A percentile compares a stretch with the other conserved stretches of the same genome.
Evolutionary conservation across 2,329 filamentous ascomycete species (phyloP).

Genomic region (Chaetoscypha palmicola): DNA sequence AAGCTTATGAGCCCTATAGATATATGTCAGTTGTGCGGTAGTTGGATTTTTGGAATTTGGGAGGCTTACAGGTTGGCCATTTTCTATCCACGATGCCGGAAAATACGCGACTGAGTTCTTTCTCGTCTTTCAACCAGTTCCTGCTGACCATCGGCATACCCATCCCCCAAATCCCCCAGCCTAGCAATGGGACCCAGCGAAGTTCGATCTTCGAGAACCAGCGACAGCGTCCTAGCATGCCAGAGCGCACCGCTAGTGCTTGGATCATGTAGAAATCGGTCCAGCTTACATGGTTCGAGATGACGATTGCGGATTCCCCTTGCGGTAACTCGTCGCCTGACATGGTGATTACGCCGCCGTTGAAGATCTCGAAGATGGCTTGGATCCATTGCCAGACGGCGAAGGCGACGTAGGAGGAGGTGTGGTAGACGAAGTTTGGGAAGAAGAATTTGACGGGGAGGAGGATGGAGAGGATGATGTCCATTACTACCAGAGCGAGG

Average conservation of each 20-base stretch:
- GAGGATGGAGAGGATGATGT: slow-evolving; percentile 43
- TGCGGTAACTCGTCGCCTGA: slow-evolving; percentile 45
- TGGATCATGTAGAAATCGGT: slow-evolving; percentile 60
- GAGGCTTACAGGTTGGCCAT: slow-evolving; percentile 51
- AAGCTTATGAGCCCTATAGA: slow-evolving; percentile 54
- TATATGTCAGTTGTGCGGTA: slow-evolving; percentile 5
- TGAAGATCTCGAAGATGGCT: slow-evolving; percentile 46
- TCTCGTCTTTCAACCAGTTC: slow-evolving; percentile 50
- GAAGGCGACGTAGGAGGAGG: slow-evolving; percentile 47
- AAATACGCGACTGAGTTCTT: slow-evolving; percentile 52
- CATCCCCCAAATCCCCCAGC: slow-evolving; percentile 59
- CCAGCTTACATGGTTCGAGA: slow-evolving; percentile 56
- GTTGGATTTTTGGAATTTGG: neutral
- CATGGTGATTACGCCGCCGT: slow-evolving; percentile 45
- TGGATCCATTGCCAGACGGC: slow-evolving; percentile 53
- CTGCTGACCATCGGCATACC: slow-evolving; percentile 57
- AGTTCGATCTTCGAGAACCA: slow-evolving; percentile 58
- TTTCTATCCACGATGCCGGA: slow-evolving; percentile 42
- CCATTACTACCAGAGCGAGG: slow-evolving; percentile 43
- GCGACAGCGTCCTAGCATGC: slow-evolving; percentile 54
- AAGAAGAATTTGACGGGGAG: slow-evolving; percentile 41
- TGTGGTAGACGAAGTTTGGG: slow-evolving; percentile 45
- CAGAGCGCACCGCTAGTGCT: slow-evolving; percentile 43
- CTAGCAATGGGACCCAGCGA: slow-evolving; percentile 51
- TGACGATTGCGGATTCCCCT: slow-evolving; percentile 53